Evolutionary conservation across 2,329 filamentous ascomycete genomes (phyloP), one percentile per base, ranked within the genome.

Genomic region (Ophiostoma sp.): DNA sequence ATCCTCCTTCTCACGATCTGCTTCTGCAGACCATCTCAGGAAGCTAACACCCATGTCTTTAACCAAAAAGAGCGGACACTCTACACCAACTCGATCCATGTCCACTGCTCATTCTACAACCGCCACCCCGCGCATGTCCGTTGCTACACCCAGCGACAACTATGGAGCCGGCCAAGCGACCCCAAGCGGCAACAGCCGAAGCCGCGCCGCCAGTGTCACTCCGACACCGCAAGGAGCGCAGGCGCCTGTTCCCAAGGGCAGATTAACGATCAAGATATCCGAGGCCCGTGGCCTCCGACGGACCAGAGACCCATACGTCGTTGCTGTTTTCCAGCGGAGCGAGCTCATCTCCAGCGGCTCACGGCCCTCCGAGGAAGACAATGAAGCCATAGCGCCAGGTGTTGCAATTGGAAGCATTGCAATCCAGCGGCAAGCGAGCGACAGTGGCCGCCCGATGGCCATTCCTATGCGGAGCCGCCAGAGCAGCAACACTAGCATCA

Each of bases 381-480:
- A 88, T 62, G 86, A 89, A 68, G 73, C 74, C 2, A 73, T 76
- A 11, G 66, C 73, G 4, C 73, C 74, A 27, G 79, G 83, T 67
- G 73, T 80, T 42, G 74, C 81, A 38, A 84, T 83, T 74, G 75
- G 75, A n/a, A 83, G 77, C 75, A 79, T 79, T 75, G 85, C 83
- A 72, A 83, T 80, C 73, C 85, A 87, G 74, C 84, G 89, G 69
- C 87, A 90, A 71, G 90, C 89, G 69, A 95, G 91, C 76, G 92
- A 96, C 74, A 89, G 89, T 42, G 91, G 93, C 41, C 86, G 89
- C 66, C 86, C 93, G 16, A 94, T 97, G 88, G 92, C 93, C 44
- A 98, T 99, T 72, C 95, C 95, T 1, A 97, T 98, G 92, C 89
- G 90, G 75, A 98, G 93, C 77, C 89, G 95, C 68, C 95, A 98